These are phyloP conservation scores for Mycena sp. DNA, from an alignment of 1,284 basidiomycete species.

Conservation along the genomic window DNA sequence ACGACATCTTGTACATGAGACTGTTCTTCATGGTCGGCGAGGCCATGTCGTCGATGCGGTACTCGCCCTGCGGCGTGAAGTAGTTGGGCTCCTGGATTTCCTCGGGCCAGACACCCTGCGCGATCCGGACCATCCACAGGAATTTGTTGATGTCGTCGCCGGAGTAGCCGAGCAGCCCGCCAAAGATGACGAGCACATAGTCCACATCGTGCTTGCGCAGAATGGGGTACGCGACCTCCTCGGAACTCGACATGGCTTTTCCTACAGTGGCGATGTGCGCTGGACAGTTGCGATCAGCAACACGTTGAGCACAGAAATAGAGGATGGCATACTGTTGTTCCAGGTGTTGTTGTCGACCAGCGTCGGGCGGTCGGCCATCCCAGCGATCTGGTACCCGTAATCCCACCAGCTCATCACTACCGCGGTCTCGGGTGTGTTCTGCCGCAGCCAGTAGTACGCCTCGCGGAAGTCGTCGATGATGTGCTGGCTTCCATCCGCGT, in stretches of 20 bases:
- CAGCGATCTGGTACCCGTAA: constrained; percentile 99
- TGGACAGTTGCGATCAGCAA: constrained; percentile 41
- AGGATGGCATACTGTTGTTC: constrained; percentile 90
- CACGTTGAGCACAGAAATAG: neutral
- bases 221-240: constrained; percentile 97
- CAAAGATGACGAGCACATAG: constrained; percentile 98
- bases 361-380: constrained; percentile 98
- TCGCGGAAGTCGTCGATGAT: constrained; percentile 99
- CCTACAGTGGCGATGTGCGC: constrained; percentile 97
- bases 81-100: constrained; percentile 96
- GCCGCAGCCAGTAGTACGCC: constrained; percentile 99
- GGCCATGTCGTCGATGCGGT: constrained; percentile 91
- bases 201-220: constrained; percentile 97
- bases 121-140: constrained; percentile 98
- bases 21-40: constrained; percentile 94
- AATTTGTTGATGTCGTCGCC: constrained; percentile 99
- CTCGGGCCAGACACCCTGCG: constrained; percentile 98
- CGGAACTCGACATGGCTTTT: constrained; percentile 94
- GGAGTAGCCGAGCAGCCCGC: constrained; percentile 95
- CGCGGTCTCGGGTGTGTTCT: constrained; percentile 92
- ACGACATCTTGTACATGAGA: constrained; percentile 98
- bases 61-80: constrained; percentile 95
- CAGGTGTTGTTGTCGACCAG: constrained; percentile 99
- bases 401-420: constrained; percentile 99
- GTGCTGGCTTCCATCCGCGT: constrained; percentile 88